Percentiles rank a stretch among this genome's conserved stretches.
phyloP scores from a whole-genome alignment of 1,284 basidiomycete genomes.

The Puccinia triticina region DNA sequence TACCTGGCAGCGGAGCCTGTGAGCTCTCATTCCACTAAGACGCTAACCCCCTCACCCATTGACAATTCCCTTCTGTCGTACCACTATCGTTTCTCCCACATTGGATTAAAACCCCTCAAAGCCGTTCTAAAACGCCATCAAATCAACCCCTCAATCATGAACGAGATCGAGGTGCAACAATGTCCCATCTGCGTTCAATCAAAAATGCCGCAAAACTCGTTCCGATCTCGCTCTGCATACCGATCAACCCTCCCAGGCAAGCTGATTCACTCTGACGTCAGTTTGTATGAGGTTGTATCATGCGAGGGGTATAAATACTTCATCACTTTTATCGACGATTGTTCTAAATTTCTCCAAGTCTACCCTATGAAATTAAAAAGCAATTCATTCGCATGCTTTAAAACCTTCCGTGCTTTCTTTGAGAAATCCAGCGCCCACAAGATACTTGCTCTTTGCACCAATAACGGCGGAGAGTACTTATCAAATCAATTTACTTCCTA shows the following conservation, averaged over 20 bases:
- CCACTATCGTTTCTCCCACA: neutral
- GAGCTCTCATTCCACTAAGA: too few relatives aligned
- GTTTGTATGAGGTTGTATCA: neutral
- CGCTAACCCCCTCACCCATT: neutral
- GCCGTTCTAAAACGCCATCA: neutral
- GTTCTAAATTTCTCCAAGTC: neutral
- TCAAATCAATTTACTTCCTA: conserved; percentile 56
- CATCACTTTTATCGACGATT: neutral
- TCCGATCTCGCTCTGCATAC: too few relatives aligned
- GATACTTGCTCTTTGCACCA: conserved; percentile 59
- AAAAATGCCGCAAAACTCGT: too few relatives aligned
- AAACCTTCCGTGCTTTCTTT: conserved; percentile 57
- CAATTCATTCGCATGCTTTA: conserved; percentile 55
- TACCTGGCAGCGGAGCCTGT: neutral
- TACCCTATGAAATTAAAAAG: neutral
- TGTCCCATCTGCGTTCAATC: too few relatives aligned
- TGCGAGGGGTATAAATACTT: neutral
- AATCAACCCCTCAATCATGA: neutral
- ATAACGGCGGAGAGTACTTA: conserved; percentile 60
- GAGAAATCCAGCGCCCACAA: conserved; percentile 54
- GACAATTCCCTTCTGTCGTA: neutral
- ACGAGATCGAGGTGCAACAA: neutral
- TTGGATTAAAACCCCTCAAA: conserved; percentile 13
- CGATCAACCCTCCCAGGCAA: too few relatives aligned
- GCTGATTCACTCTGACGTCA: neutral